Percentiles rank a stretch among this genome's conserved stretches.
phyloP scores from a whole-genome alignment of 306 rosid genomes.

The Glycine tomentella region DNA sequence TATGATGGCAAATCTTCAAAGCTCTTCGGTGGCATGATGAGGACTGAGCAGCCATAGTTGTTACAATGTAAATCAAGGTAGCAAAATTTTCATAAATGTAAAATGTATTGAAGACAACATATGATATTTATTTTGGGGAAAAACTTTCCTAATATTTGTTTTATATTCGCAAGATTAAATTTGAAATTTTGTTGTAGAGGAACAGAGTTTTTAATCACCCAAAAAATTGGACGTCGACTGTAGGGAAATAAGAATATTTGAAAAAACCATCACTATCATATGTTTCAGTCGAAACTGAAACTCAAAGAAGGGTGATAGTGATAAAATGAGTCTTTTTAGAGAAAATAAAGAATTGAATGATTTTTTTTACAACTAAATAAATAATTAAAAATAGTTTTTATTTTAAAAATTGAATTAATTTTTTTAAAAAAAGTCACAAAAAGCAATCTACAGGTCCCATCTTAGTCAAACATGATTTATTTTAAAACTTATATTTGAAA shows the following conservation, averaged over 20 bases:
- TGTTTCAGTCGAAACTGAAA: not conserved
- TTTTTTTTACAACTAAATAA: too few relatives aligned
- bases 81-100: slow-evolving; percentile 6
- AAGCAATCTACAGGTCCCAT: too few relatives aligned
- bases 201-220: not conserved
- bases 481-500: too few relatives aligned
- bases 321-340: too few relatives aligned
- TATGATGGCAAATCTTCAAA: not conserved
- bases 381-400: too few relatives aligned
- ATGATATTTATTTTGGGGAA: not conserved
- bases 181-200: not conserved
- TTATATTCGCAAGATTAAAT: not conserved
- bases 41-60: not conserved
- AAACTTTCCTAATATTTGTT: not conserved
- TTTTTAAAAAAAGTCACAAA: too few relatives aligned
- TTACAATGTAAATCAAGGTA: not conserved
- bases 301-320: too few relatives aligned
- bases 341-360: too few relatives aligned
- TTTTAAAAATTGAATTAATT: too few relatives aligned
- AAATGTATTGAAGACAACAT: not conserved
- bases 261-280: not conserved
- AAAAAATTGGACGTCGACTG: not conserved
- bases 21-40: not conserved
- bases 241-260: not conserved
- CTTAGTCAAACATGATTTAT: too few relatives aligned